Percentiles rank a stretch among this genome's conserved stretches.
Evolutionary conservation across 805 yeast species (phyloP).

Genomic region (Candida orba): DNA sequence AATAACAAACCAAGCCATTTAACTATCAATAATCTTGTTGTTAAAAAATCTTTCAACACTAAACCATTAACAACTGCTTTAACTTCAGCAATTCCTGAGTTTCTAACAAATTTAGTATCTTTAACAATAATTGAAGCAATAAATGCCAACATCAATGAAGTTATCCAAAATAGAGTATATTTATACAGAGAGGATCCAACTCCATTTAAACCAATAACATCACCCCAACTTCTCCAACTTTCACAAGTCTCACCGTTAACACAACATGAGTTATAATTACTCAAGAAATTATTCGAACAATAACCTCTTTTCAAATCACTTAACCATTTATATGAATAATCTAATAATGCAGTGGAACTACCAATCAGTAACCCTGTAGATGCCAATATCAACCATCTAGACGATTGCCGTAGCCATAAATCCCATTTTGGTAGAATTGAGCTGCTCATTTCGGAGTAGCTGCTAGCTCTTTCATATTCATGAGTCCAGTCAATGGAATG

Average conservation of each 20-base stretch:
- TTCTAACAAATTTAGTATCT: slow-evolving; percentile 32
- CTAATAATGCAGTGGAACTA: slow-evolving; percentile 39
- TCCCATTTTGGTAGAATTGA: slow-evolving; percentile 2
- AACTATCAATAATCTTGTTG: slow-evolving; percentile 40
- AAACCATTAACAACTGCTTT: slow-evolving; percentile 63
- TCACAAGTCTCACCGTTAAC: slow-evolving; percentile 27
- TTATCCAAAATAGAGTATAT: slow-evolving; percentile 30
- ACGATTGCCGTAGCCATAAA: slow-evolving; percentile 9
- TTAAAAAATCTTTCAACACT: slow-evolving; percentile 45
- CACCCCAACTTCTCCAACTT: slow-evolving; percentile 28
- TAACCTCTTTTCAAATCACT: slow-evolving; percentile 48
- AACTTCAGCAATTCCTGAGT: slow-evolving; percentile 70
- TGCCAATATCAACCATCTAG: slow-evolving; percentile 42
- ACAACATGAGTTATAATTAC: slow-evolving; percentile 27
- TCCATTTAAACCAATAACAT: slow-evolving; percentile 19
- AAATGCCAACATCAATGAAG: slow-evolving; percentile 33
- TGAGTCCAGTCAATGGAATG: slow-evolving; percentile 47
- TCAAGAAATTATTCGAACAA: slow-evolving; percentile 31
- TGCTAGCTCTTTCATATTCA: slow-evolving; percentile 28
- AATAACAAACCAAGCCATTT: slow-evolving; percentile 55
- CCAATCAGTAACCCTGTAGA: slow-evolving; percentile 42
- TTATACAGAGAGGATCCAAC: slow-evolving; percentile 26
- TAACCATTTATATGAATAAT: slow-evolving; percentile 41
- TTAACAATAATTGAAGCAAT: slow-evolving; percentile 27
- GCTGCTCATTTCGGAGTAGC: neutral